Percentiles rank a stretch among this genome's conserved stretches.
Conservation (phyloP, 2,329 filamentous ascomycete genomes). For the Furcasterigmium furcatum region DNA sequence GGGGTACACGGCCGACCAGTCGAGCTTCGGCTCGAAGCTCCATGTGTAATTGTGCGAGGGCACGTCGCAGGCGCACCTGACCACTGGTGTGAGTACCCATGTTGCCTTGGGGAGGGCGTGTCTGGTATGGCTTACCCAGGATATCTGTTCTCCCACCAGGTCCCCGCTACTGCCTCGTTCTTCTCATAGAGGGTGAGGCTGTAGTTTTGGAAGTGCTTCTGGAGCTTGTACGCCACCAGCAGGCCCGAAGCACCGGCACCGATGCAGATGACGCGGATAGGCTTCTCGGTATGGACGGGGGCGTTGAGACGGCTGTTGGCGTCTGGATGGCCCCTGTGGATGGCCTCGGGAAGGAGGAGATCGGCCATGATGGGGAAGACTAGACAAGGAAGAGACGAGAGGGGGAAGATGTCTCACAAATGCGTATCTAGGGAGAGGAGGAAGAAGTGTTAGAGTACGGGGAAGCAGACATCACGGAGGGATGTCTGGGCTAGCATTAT, state of each 20-base stretch:
- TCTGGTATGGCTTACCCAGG: slow-evolving; percentile 29
- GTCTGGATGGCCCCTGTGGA: slow-evolving; percentile 2
- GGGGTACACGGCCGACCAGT: slow-evolving; percentile 50
- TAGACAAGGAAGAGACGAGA: not conserved
- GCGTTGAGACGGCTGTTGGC: slow-evolving; percentile 1
- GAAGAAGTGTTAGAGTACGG: not conserved
- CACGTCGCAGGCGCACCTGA: slow-evolving; percentile 43
- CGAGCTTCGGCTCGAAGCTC: slow-evolving; percentile 50
- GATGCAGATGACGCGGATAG: slow-evolving; percentile 30
- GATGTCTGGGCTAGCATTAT: no score
- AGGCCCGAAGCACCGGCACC: slow-evolving; percentile 46
- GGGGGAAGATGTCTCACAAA: not conserved
- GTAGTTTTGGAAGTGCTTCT: slow-evolving; percentile 38
- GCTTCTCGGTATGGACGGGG: slow-evolving; percentile 8
- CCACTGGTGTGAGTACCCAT: not conserved
- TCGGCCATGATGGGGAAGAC: slow-evolving; percentile 4
- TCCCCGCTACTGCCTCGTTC: slow-evolving; percentile 50
- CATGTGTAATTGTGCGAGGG: slow-evolving; percentile 49
- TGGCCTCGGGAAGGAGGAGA: slow-evolving; percentile 1
- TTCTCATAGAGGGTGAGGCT: slow-evolving; percentile 43
- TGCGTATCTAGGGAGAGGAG: not conserved
- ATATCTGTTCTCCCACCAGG: slow-evolving; percentile 49
- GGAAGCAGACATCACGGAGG: no score
- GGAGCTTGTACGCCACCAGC: slow-evolving; percentile 44
- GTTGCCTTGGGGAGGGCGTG: not conserved